Conservation (phyloP, 208 protist species). For the Leishmania lainsoni region DNA sequence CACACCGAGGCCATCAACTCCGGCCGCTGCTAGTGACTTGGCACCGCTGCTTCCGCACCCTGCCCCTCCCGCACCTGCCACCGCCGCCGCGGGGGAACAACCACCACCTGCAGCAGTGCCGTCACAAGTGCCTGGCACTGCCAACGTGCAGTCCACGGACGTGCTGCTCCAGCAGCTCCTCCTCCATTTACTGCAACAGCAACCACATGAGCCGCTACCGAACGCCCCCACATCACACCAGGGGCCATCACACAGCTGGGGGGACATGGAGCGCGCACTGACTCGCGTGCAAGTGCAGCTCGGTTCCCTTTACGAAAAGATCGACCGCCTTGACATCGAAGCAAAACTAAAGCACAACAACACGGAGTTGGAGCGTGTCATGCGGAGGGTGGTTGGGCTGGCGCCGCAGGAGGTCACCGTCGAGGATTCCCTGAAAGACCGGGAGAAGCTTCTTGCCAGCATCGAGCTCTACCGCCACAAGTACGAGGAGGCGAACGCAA, state of each 20-base stretch:
- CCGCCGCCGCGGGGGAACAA: neutral
- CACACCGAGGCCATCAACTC: neutral
- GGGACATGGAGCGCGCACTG: conserved; percentile 39
- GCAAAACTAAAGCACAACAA: conserved; percentile 67
- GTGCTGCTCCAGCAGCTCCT: conserved; percentile 49
- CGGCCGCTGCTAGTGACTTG: neutral
- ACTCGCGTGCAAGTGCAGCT: conserved; percentile 57
- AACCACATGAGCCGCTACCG: conserved; percentile 6
- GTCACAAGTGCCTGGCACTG: conserved; percentile 2
- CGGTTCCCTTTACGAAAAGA: conserved; percentile 58
- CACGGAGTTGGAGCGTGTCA: conserved; percentile 51
- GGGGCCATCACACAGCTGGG: neutral
- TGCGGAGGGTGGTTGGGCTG: conserved; percentile 59
- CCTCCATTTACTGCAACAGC: conserved; percentile 44
- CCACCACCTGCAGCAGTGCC: neutral
- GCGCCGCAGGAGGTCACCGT: conserved; percentile 42
- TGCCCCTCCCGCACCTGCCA: neutral
- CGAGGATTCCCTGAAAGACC: conserved; percentile 65
- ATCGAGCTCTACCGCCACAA: conserved; percentile 56
- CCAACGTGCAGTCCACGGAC: conserved; percentile 2
- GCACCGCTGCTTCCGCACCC: neutral
- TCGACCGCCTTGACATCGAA: conserved; percentile 68
- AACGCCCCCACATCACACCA: neutral
- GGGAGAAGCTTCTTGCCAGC: conserved; percentile 61
- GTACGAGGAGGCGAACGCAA: conserved; percentile 60